Base-by-base conservation (phyloP, 441 rosid genomes). In the Erysimum cheiri region DNA sequence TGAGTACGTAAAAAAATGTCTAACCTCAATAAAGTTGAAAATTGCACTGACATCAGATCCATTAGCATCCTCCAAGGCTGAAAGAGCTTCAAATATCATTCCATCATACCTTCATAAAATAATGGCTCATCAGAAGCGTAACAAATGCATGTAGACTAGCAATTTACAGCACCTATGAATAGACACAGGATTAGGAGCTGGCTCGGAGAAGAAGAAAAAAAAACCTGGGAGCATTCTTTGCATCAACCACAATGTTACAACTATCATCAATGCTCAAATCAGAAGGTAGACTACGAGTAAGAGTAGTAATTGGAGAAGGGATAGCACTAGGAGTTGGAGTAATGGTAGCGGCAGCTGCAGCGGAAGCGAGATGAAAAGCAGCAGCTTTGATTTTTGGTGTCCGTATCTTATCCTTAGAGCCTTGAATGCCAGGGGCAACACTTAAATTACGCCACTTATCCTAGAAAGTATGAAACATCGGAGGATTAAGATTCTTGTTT, bases 381-480 rank as follows among this genome's bases (percentile, higher is more conserved):
- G 85, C 70, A 37, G 83, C 78, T 82, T 87, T 89, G 56, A 82
- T 33, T 74, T 88, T 89, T 36, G 81, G 80, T 17, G 80, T 63
- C 67, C 90, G 85, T 52, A 81, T 56, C 81, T 87, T 88, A 61
- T 87, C 91, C 67, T 82, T 83, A 66, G 90, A 82, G 73, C 86
- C 86, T 85, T 80, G 89, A 64, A 80, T 81, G 69, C 85, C 67
- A 72, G 80, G 75, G 46, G 93, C 84, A 67, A 90, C 93, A 80
- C 84, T 82, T 80, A 89, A 67, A 74, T 92, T 92, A 58, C 96
- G 84, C 97, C 97, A 92, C 71, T 92, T 92, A 66, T 91, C 97
- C 97, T 87, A 80, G 4, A 48, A 69, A 64, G 33, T 26, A 69
- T 15, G 31, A 74, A 69, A 69, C 17, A 46, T 49, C 6, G 10